phyloP scores from a whole-genome alignment of 139 green algal genomes.

The Chlamydomonas sp. region DNA sequence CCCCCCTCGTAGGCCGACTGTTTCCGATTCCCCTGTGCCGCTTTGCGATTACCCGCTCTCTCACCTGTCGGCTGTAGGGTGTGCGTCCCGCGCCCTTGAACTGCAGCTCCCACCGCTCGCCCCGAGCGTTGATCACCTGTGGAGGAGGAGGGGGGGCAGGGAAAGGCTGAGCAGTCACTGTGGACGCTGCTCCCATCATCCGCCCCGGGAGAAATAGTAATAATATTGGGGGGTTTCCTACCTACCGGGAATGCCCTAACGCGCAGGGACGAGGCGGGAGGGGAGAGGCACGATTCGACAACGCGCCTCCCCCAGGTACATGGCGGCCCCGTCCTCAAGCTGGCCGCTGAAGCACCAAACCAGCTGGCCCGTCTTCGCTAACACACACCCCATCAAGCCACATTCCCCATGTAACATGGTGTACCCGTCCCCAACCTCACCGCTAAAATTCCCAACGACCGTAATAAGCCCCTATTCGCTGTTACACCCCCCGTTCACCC shows the following conservation, averaged over 20 bases:
- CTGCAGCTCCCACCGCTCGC: constrained; percentile 70
- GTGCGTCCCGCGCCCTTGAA: constrained; percentile 73
- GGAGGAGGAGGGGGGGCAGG: too few relatives aligned
- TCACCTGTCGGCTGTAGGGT: constrained; percentile 53
- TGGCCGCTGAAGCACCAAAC: constrained; percentile 54
- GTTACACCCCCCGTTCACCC: neutral
- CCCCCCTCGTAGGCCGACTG: too few relatives aligned
- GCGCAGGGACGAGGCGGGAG: too few relatives aligned
- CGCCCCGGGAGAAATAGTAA: too few relatives aligned
- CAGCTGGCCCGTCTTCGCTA: neutral
- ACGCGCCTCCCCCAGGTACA: constrained; percentile 65
- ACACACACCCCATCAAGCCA: neutral
- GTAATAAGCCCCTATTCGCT: too few relatives aligned
- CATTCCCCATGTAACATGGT: constrained; percentile 73
- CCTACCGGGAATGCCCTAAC: neutral
- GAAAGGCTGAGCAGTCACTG: too few relatives aligned
- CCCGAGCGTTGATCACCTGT: constrained; percentile 60
- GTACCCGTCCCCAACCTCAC: constrained; percentile 71
- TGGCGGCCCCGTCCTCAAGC: constrained; percentile 67
- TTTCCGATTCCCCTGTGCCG: too few relatives aligned
- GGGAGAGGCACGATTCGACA: too few relatives aligned
- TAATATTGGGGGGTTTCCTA: too few relatives aligned
- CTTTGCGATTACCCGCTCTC: neutral
- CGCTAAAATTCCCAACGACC: constrained; percentile 60
- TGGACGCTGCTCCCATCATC: too few relatives aligned